Conservation (phyloP, 2,329 filamentous ascomycete species). For the Botrytis medusae region DNA sequence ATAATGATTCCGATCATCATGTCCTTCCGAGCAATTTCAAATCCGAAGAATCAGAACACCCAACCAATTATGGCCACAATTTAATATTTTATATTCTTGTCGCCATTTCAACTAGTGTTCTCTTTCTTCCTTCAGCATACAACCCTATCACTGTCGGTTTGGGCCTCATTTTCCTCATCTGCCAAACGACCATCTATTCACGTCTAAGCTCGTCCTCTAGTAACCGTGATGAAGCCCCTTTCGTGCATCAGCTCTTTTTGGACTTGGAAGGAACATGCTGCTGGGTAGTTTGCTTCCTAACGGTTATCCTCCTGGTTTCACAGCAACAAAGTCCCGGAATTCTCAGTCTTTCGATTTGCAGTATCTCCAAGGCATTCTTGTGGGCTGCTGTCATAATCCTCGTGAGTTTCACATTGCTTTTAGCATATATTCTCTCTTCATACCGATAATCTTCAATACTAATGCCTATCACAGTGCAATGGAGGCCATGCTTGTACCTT, state of each 20-base stretch:
- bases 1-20: not conserved
- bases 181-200: slow-evolving; percentile 17
- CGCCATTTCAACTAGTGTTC: slow-evolving; percentile 17
- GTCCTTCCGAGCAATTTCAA: not conserved
- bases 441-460: not conserved
- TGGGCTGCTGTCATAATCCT: slow-evolving; percentile 14
- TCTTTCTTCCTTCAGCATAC: slow-evolving; percentile 4
- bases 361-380: slow-evolving; percentile 3
- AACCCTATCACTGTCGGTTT: slow-evolving; percentile 4
- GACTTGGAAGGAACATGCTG: slow-evolving; percentile 18
- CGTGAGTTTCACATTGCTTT: not conserved
- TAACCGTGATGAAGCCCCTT: not conserved
- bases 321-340: not conserved
- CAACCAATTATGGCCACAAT: not conserved
- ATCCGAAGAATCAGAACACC: not conserved
- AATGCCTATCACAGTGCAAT: slow-evolving; percentile 8
- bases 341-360: not conserved
- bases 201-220: not conserved
- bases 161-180: slow-evolving; percentile 6
- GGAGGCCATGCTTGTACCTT: slow-evolving; percentile 17
- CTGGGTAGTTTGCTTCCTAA: slow-evolving; percentile 20
- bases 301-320: slow-evolving; percentile 17
- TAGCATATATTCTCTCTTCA: not conserved
- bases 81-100: slow-evolving; percentile 19
- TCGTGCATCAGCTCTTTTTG: not conserved